Percentiles rank a stretch among this genome's conserved stretches.
phyloP scores from a whole-genome alignment of 805 yeast genomes.

The Schwanniomyces sp. region DNA sequence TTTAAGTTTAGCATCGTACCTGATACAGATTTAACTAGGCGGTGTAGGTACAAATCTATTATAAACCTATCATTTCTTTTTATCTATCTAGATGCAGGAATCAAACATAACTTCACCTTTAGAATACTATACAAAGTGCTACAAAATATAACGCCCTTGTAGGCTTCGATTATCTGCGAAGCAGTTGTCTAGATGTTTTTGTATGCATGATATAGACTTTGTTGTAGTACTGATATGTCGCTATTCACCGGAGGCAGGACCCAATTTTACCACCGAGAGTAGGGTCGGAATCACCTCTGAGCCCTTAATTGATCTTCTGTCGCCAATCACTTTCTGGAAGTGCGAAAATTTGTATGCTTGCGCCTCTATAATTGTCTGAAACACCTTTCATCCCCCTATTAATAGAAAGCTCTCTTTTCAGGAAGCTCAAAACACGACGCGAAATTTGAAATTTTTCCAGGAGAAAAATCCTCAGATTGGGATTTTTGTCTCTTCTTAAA shows the following conservation, averaged over 20 bases:
- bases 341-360: background rate
- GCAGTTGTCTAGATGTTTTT: too few species aligned
- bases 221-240: background rate
- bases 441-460: constrained; percentile 1
- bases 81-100: too few species aligned
- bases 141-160: too few species aligned
- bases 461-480: constrained; percentile 1
- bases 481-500: background rate
- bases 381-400: constrained; percentile 1
- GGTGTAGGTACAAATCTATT: too few species aligned
- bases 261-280: background rate
- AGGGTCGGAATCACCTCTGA: background rate
- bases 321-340: background rate
- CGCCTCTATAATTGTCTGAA: background rate
- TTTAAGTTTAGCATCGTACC: too few species aligned
- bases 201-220: too few species aligned
- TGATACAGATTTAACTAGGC: too few species aligned
- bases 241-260: background rate
- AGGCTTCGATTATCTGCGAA: too few species aligned
- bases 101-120: too few species aligned
- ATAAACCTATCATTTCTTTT: too few species aligned
- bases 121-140: too few species aligned
- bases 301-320: background rate
- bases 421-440: constrained; percentile 1
- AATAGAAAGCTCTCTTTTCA: background rate